Percentiles rank a stretch among this genome's conserved stretches.
Evolutionary conservation across 2,329 filamentous ascomycete species (phyloP).

Genomic region (Thyridium curvatum): DNA sequence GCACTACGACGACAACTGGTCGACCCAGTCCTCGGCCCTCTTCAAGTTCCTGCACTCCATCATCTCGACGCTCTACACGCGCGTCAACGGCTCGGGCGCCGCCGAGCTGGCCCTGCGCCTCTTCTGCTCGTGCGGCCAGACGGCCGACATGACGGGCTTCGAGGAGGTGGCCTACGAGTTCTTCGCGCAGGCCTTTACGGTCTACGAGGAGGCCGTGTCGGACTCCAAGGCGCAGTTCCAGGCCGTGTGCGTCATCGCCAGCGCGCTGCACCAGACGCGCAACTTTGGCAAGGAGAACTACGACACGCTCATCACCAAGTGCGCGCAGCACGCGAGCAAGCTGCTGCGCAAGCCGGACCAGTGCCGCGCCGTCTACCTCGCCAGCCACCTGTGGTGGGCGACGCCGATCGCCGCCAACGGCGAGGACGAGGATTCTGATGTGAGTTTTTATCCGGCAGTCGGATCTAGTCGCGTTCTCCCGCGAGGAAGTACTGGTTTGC

Average conservation of each 20-base stretch:
- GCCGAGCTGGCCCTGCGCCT: conserved; percentile 84
- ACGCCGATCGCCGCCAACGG: conserved; percentile 71
- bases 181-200: conserved; percentile 95
- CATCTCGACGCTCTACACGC: conserved; percentile 79
- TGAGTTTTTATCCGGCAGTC: too few relatives aligned
- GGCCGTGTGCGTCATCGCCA: conserved; percentile 90
- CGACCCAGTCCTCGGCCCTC: conserved; percentile 63
- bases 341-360: conserved; percentile 96
- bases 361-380: conserved; percentile 91
- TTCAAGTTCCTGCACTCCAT: conserved; percentile 95
- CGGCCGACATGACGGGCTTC: conserved; percentile 83
- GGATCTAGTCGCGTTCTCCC: too few relatives aligned
- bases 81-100: conserved; percentile 69
- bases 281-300: conserved; percentile 97
- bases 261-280: conserved; percentile 78
- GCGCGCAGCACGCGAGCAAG: conserved; percentile 93
- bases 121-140: conserved; percentile 87
- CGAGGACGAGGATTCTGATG: conserved; percentile 75
- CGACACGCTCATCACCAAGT: conserved; percentile 97
- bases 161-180: conserved; percentile 98
- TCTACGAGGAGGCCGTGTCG: conserved; percentile 93
- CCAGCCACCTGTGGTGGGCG: conserved; percentile 97
- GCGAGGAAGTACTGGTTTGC: too few relatives aligned
- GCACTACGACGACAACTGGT: conserved; percentile 66
- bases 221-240: conserved; percentile 97